Base-by-base conservation (phyloP, 108 stramenopile species). In the Stephanodiscus minutulus region DNA sequence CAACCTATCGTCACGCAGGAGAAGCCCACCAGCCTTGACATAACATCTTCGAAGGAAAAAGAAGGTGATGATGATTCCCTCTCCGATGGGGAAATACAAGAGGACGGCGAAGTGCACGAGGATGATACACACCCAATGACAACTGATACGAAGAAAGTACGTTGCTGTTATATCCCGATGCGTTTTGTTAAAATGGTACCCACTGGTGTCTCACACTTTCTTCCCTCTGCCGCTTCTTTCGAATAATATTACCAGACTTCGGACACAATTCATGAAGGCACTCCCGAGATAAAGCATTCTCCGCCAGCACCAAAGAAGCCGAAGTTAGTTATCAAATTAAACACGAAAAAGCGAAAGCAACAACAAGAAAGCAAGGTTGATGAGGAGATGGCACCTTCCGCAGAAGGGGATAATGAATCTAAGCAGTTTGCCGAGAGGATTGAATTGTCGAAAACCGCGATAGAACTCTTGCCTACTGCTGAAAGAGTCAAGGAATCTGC, bases 241-340 rank as follows among this genome's bases (percentile, higher is more conserved):
- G 39, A 39, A 39, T 39, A 4, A 39, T 11, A 39, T 39, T 8
- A 5, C 18, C 20, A 52, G 50, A 52, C 50, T 52, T 52, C 9
- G 13, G 50, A 52, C 18, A 7, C 50, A 52, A 52, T 7, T 52
- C 2, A 58, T 37, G 55, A 29, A 58, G 57, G n/a, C 13, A 13
- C 13, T 17, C 21, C 24, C 1, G 56, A 58, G 36, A 27, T 53
- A 12, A 13, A 61, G 5, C 24, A 41, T n/a, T 28, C 61, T 18
- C 15, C 22, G 11, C 48, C 47, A 33, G 43, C 70, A 47, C 15
- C 58, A 13, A 63, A 69, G 54, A 83, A 83, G 65, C 77, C 67
- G 33, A 63, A 74, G 44, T 49, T 83, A 64, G 78, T 61, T 21
- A 83, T 83, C 62, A 73, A 74, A 12, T 74, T 83, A 12, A 68